A percentile compares a stretch with the other conserved stretches of the same genome.
These are phyloP conservation scores for Schizopora paradoxa DNA, from an alignment of 1,284 basidiomycete species.

Conservation along the genomic window DNA sequence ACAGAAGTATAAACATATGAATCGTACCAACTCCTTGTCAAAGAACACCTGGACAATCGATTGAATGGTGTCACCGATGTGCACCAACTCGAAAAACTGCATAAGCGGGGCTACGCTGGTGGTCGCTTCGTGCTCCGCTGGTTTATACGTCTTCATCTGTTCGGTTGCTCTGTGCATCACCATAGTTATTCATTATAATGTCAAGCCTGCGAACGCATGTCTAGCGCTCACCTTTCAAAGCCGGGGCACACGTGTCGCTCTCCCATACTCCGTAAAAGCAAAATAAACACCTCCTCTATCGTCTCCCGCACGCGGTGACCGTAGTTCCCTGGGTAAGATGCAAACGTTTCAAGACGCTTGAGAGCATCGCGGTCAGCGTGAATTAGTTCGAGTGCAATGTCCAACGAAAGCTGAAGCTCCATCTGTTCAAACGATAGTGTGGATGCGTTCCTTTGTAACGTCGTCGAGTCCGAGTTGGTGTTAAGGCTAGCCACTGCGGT, in stretches of 20 bases:
- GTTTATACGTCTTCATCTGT: slow-evolving; percentile 84
- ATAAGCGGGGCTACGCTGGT: slow-evolving; percentile 84
- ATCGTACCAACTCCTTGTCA: slow-evolving; percentile 82
- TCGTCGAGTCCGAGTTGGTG: no score
- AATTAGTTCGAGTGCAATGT: slow-evolving; percentile 87
- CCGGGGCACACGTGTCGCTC: slow-evolving; percentile 83
- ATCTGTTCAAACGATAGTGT: slow-evolving; percentile 49
- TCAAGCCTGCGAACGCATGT: not conserved
- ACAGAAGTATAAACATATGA: no score
- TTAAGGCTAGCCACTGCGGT: no score
- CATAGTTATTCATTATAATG: slow-evolving; percentile 6
- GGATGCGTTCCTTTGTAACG: slow-evolving; percentile 8
- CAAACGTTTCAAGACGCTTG: slow-evolving; percentile 89
- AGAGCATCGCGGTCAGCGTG: slow-evolving; percentile 87
- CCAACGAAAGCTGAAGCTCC: slow-evolving; percentile 86
- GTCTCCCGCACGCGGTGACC: slow-evolving; percentile 81
- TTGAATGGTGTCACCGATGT: slow-evolving; percentile 95
- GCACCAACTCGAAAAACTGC: slow-evolving; percentile 97
- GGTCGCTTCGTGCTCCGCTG: slow-evolving; percentile 74
- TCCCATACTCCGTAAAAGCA: slow-evolving; percentile 74
- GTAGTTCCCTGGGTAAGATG: slow-evolving; percentile 77
- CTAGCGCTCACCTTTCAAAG: slow-evolving; percentile 61
- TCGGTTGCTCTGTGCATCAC: slow-evolving; percentile 60
- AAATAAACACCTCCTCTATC: slow-evolving; percentile 88
- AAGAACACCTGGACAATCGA: slow-evolving; percentile 98